Evolutionary conservation across 495 filamentous ascomycete species (phyloP), one percentile per base, ranked within the genome.

Genomic region (Penicillium pulvis): DNA sequence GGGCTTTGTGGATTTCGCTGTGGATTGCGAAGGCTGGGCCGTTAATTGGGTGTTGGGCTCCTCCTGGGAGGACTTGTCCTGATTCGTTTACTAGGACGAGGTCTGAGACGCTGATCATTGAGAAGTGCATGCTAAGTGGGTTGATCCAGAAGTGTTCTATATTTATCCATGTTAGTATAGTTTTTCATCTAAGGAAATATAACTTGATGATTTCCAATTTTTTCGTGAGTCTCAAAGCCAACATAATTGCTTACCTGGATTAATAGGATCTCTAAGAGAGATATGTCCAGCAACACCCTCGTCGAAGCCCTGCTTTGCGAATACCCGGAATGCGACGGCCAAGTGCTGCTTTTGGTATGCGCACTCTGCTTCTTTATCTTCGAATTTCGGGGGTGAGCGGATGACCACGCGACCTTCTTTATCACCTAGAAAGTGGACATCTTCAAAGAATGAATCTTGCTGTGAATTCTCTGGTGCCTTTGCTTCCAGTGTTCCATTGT

Each of bases 281-380:
- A 89, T 87, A 67, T 88, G 85, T 1, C 85, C 85, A 7, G 77
- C 76, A 63, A 86, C 82, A 28, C 87, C 85, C 70, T 88, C 85
- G 20, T 81, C 84, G 68, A 81, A 87, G 33, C 83, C 82, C 52
- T 73, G 73, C 33, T 79, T 73, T 0, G 83, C 79, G 56, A 85
- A 85, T 51, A 79, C 67, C 19, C 81, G 79, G 63, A 87, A 87
- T 14, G 77, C 81, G 2, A 79, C 84, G 2, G 83, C 82, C 74
- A 85, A 76, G 56, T 83, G 82, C 59, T 86, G 81, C 60, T 87
- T 88, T 28, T 82, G 75, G 68, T 84, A 85, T 48, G 80, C 58
- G 10, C 85, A 77, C 68, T 86, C 82, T n/a, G 10, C 46, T n/a
- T 49, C 16, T 17, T 17, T 49, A 28, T 30, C 16, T 0, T 49